Evolutionary conservation across 1,139 yeast genomes (phyloP).

Genomic region (Nakaseomyces bracarensis): DNA sequence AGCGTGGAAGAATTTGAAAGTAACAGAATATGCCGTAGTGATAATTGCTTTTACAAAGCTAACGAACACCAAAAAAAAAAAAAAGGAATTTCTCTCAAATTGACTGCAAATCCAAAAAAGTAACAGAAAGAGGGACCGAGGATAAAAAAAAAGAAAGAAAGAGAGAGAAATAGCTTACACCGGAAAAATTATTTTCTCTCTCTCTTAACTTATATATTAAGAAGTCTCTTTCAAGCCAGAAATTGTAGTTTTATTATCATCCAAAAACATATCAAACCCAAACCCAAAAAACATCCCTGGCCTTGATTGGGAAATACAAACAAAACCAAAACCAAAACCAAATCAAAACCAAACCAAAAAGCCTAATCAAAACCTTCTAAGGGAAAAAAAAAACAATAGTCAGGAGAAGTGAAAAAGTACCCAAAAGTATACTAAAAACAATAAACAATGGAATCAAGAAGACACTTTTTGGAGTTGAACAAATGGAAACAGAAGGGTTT

Average conservation of each 20-base stretch:
- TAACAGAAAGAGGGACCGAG: too few relatives aligned
- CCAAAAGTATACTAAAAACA: not conserved
- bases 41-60: not conserved
- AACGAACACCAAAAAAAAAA: not conserved
- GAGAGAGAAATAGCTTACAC: not conserved
- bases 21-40: not conserved
- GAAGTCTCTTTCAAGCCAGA: not conserved
- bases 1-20: too few relatives aligned
- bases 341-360: too few relatives aligned
- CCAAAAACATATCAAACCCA: not conserved
- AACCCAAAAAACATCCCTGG: too few relatives aligned
- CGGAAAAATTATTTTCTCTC: too few relatives aligned
- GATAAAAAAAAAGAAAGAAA: not conserved
- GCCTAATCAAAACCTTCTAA: too few relatives aligned
- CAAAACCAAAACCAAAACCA: too few relatives aligned
- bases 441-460: not conserved
- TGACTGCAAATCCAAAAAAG: too few relatives aligned
- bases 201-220: too few relatives aligned
- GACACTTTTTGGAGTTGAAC: constrained; percentile 7
- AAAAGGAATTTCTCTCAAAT: not conserved
- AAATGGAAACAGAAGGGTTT: constrained; percentile 14
- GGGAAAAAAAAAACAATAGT: not conserved
- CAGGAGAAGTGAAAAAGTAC: not conserved
- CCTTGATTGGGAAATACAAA: too few relatives aligned
- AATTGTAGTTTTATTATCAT: too few relatives aligned